Conservation (phyloP, 257 asterid species). For the Leonotis leonurus region DNA sequence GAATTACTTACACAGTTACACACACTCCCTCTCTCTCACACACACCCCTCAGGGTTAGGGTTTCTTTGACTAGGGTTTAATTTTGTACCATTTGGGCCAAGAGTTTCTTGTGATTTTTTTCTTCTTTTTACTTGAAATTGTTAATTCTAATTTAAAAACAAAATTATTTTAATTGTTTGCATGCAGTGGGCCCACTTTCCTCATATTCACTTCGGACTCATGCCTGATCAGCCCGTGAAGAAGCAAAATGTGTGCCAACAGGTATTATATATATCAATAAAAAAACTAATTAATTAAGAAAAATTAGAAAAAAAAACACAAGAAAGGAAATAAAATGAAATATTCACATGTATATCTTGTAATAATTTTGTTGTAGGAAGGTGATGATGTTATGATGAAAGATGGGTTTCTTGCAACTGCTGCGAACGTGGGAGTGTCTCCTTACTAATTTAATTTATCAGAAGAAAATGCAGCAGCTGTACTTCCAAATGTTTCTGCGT, state of each 20-base stretch:
- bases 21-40: neutral
- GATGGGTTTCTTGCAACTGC: slow-evolving; percentile 86
- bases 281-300: slow-evolving; percentile 13
- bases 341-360: no score
- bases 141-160: neutral
- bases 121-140: neutral
- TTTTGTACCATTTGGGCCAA: neutral
- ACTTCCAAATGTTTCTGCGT: neutral
- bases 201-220: slow-evolving; percentile 97
- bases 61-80: slow-evolving; percentile 7
- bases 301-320: no score
- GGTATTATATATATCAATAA: no score
- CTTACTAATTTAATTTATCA: slow-evolving; percentile 33
- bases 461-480: neutral
- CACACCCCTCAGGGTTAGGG: slow-evolving; percentile 22
- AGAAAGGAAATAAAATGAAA: no score
- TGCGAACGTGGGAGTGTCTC: slow-evolving; percentile 81
- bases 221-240: slow-evolving; percentile 99
- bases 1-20: neutral
- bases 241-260: slow-evolving; percentile 85
- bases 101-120: neutral
- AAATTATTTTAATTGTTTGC: slow-evolving; percentile 15
- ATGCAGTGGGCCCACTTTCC: slow-evolving; percentile 99
- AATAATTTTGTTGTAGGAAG: slow-evolving; percentile 58
- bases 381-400: slow-evolving; percentile 82